Evolutionary conservation across 2,329 filamentous ascomycete genomes (phyloP).

Genomic region (Phaeomoniella chlamydospora): DNA sequence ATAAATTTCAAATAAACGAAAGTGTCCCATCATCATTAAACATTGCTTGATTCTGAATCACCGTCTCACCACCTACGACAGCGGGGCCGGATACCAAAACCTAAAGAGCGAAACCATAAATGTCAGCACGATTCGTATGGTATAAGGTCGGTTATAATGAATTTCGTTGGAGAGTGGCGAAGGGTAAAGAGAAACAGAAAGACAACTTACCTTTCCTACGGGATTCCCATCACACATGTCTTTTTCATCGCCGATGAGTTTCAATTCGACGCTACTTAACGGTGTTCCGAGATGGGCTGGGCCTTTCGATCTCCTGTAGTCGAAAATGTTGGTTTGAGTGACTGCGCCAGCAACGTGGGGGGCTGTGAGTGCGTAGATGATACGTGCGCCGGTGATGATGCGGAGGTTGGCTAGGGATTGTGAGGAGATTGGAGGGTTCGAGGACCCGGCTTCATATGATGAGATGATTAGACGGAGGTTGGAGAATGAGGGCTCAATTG

Average conservation of each 20-base stretch:
- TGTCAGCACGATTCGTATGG: no score
- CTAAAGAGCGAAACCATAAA: no score
- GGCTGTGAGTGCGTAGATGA: slow-evolving; percentile 75
- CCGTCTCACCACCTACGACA: neutral
- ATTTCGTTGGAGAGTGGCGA: no score
- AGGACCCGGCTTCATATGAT: slow-evolving; percentile 53
- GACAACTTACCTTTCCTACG: slow-evolving; percentile 47
- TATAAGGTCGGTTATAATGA: neutral
- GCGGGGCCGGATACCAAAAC: neutral
- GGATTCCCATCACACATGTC: slow-evolving; percentile 21
- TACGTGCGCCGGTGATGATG: slow-evolving; percentile 62
- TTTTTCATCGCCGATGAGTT: slow-evolving; percentile 34
- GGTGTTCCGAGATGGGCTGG: slow-evolving; percentile 66
- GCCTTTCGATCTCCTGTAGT: slow-evolving; percentile 51
- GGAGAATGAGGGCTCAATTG: slow-evolving; percentile 30
- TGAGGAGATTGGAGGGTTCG: slow-evolving; percentile 50
- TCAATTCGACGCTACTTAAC: slow-evolving; percentile 63
- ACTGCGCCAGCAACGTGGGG: slow-evolving; percentile 76
- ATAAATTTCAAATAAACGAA: no score
- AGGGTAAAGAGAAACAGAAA: slow-evolving; percentile 1
- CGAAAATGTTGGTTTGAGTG: slow-evolving; percentile 74
- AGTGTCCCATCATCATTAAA: neutral
- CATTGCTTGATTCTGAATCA: neutral
- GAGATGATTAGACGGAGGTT: slow-evolving; percentile 71
- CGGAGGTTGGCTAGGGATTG: slow-evolving; percentile 65